Base-by-base conservation (phyloP, 2,329 filamentous ascomycete genomes). In the Fusarium pseudonygamai region DNA sequence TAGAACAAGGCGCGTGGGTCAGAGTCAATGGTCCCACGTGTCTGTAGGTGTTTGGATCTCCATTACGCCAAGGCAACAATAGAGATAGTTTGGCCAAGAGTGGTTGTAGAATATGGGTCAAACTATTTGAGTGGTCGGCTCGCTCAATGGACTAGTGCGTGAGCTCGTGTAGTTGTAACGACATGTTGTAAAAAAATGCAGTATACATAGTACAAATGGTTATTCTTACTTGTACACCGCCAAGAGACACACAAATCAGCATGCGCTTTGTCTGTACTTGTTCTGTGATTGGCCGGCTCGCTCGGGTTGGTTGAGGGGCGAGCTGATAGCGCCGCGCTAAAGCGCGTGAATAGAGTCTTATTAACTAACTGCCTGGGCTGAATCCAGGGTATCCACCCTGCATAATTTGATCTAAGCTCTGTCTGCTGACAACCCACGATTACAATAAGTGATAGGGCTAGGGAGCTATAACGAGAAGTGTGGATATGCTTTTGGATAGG, bases 241-340 rank as follows among this genome's bases (percentile, higher is more conserved):
- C 16, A 4, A 26, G 24, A 45, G 11, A 11, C 18, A 47, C 26
- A 47, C 45, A 15, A 47, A 63, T 63, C n/a, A 63, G 15, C 26
- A 16, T 24, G 16, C 26, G 7, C 1, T 30, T 10, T 0, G 12
- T 1, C 3, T 28, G 15, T 2, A 7, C 1, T 7, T 40, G 16
- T 6, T 13, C 16, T 24, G 9, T 47, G 28, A 47, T 63, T 63
- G 60, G 60, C n/a, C 20, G 12, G 34, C 3, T 36, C 34, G 32
- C 32, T 34, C 32, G 14, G 14, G 3, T 34, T 34, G 32, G 32
- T 34, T 16, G 32, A 16, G 32, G 14, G 14, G 32, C 4, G 11
- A 34, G 14, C 14, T 34, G 32, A 34, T 34, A 34, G 32, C 32
- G 32, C 32, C 32, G 14, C 14, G 32, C 32, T 34, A 34, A 34